Evolutionary conservation across 805 yeast genomes (phyloP).

Genomic region (Candida namnaoensis): DNA sequence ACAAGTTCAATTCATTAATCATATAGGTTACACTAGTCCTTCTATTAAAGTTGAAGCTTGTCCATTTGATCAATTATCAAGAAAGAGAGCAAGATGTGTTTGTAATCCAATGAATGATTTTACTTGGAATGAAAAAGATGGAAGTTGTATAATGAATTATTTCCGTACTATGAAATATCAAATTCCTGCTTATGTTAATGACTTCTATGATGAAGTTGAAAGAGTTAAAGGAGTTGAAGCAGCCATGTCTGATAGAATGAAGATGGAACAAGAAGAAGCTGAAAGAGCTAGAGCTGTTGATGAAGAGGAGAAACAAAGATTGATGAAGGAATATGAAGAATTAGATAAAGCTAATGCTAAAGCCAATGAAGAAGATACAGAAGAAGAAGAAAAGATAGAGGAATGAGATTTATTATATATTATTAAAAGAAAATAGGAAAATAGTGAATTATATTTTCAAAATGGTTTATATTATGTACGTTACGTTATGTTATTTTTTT

Average conservation of each 20-base stretch:
- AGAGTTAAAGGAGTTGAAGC: not conserved
- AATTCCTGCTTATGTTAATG: slow-evolving; percentile 7
- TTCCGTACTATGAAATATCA: slow-evolving; percentile 23
- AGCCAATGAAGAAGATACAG: not conserved
- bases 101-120: slow-evolving; percentile 69
- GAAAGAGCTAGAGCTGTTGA: slow-evolving; percentile 4
- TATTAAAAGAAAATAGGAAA: no score
- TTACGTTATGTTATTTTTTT: no score
- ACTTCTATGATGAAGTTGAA: not conserved
- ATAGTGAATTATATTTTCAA: no score
- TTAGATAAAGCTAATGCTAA: not conserved
- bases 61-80: slow-evolving; percentile 57
- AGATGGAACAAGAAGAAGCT: slow-evolving; percentile 7
- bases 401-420: no score
- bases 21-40: slow-evolving; percentile 69
- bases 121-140: slow-evolving; percentile 49
- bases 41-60: slow-evolving; percentile 47
- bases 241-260: slow-evolving; percentile 2
- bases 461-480: no score
- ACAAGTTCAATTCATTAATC: slow-evolving; percentile 67
- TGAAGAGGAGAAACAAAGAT: slow-evolving; percentile 3
- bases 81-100: slow-evolving; percentile 55
- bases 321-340: not conserved
- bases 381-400: not conserved
- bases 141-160: slow-evolving; percentile 55